Base-by-base conservation (phyloP, 2,329 filamentous ascomycete species). In the Monosporascus cannonballus region DNA sequence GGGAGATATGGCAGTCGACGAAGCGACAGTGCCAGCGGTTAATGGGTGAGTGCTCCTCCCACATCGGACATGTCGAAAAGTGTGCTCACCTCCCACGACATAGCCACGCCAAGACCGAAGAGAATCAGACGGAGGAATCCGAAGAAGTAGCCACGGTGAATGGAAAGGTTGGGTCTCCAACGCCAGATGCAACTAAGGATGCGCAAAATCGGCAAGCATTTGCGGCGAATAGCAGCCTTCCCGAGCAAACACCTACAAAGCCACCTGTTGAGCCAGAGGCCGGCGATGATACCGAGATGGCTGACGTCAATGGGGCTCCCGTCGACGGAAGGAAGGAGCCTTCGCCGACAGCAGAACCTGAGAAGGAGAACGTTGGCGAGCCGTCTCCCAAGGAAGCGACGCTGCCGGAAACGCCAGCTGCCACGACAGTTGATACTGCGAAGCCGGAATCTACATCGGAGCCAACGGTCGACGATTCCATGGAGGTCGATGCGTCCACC, bases 11-110 rank as follows among this genome's bases (percentile, higher is more conserved):
- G 73, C 76, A 54, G 70, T 80, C 53, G 74, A 81, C 62, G 67
- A 77, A 45, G 71, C 67, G 42, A 61, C 61, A 42, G 58, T 61
- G 27, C 61, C 67, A 27, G 62, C 65, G 41, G 58, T 79, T 62
- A 82, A 84, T 66, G 80, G 80, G 83, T 85, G 73, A 78, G 81
- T 80, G 64, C 66, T 51, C 52, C 51, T 54, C 45, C 44, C 42
- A 47, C 38, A 48, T 41, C 18, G 17, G 38, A 3, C 17, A 54
- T 27, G 15, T 17, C 24, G 7, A 20, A 15, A 22, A 45, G 24
- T 2, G 34, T 45, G 47, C 39, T 42, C 39, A 42, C 18, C 11
- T 15, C 39, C 14, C 15, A 18, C 48, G 15, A 24, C 24, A 41
- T 39, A 66, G 63, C 22, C 56, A 61, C 53, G 54, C 42, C 14